Percentiles rank a stretch among this genome's conserved stretches.
phyloP scores from a whole-genome alignment of 805 yeast genomes.

The Suhomyces canberraensis region DNA sequence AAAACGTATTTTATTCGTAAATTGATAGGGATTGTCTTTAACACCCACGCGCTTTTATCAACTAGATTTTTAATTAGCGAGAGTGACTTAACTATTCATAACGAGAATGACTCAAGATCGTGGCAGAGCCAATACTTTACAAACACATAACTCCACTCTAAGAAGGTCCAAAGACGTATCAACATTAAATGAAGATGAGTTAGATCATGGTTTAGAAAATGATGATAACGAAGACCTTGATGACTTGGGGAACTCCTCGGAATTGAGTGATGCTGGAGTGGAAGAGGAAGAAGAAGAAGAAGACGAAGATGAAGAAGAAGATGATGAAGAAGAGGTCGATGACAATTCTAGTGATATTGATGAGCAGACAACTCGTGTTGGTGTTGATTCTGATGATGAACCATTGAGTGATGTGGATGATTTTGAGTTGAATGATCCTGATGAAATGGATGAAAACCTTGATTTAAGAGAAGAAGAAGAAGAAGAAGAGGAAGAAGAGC shows the following conservation, averaged over 20 bases:
- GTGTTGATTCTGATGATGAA: constrained; percentile 10
- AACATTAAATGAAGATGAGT: neutral
- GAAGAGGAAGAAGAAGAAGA: constrained; percentile 22
- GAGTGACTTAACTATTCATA: too few species aligned
- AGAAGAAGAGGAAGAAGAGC: constrained; percentile 23
- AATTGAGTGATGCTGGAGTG: constrained; percentile 13
- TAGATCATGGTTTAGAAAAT: neutral
- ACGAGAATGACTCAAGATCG: too few species aligned
- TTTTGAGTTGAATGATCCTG: constrained; percentile 32
- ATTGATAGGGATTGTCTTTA: too few species aligned
- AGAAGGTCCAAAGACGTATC: too few species aligned
- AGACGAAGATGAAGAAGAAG: neutral
- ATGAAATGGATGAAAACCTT: constrained; percentile 36
- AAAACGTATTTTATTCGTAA: too few species aligned
- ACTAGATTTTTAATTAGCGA: too few species aligned
- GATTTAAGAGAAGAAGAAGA: constrained; percentile 30
- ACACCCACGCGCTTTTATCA: too few species aligned
- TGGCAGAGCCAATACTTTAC: too few species aligned
- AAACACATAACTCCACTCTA: too few species aligned
- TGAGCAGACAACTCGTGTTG: neutral
- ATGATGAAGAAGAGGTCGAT: neutral
- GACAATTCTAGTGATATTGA: neutral
- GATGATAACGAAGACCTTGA: neutral
- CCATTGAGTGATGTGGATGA: constrained; percentile 30
- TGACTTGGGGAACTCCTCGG: neutral